phyloP scores from a whole-genome alignment of 2,329 filamentous ascomycete genomes.

The Alternaria ventricosa region DNA sequence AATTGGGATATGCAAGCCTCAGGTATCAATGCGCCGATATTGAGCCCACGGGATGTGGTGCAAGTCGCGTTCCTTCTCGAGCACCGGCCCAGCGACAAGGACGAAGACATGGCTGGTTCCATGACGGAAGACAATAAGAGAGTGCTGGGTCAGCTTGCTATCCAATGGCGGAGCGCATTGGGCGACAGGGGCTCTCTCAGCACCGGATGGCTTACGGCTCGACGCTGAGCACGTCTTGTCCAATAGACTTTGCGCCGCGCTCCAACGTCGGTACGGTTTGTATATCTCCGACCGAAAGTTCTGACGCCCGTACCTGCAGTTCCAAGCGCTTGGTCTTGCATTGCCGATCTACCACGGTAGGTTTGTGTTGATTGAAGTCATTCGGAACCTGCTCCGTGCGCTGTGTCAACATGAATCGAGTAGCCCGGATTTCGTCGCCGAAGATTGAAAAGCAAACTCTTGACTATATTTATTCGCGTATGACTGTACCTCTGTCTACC shows the following conservation, averaged over 20 bases:
- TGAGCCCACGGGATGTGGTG: constrained; percentile 68
- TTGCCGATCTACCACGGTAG: not conserved
- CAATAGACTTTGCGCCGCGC: constrained; percentile 7
- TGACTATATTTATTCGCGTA: not conserved
- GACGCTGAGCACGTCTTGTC: constrained; percentile 33
- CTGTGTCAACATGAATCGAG: constrained; percentile 1
- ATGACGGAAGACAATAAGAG: constrained; percentile 55
- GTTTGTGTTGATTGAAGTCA: not conserved
- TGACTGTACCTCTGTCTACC: not conserved
- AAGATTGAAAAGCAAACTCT: constrained; percentile 2
- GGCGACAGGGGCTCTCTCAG: constrained; percentile 86
- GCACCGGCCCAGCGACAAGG: constrained; percentile 57
- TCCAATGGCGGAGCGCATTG: constrained; percentile 90
- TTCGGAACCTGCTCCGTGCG: constrained; percentile 2
- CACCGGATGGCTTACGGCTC: constrained; percentile 74
- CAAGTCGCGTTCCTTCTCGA: constrained; percentile 70
- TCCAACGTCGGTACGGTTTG: not conserved
- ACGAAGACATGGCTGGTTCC: constrained; percentile 49
- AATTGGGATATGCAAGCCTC: constrained; percentile 60
- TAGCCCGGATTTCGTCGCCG: not conserved
- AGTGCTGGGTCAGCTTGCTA: constrained; percentile 79
- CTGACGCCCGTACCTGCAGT: constrained; percentile 10
- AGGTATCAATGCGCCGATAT: constrained; percentile 52
- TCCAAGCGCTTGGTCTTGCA: constrained; percentile 2
- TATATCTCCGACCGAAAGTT: constrained; percentile 5